Percentiles rank a stretch among this genome's conserved stretches.
phyloP scores from a whole-genome alignment of 2,329 filamentous ascomycete species.

The Monosporascus sp. region DNA sequence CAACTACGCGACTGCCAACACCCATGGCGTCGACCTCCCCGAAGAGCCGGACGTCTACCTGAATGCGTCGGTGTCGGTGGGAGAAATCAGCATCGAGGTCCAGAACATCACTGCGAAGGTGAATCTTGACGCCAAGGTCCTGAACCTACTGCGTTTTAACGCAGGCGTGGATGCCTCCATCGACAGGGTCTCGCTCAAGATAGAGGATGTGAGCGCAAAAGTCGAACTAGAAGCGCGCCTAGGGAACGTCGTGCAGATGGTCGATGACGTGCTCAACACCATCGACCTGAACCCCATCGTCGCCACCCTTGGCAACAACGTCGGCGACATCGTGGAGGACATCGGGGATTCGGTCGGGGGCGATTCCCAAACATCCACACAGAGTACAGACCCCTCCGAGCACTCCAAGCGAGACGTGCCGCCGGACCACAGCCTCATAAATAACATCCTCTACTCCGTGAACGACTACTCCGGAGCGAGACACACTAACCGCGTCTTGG shows the following conservation, averaged over 20 bases:
- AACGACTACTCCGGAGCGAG: constrained; percentile 54
- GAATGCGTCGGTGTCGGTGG: constrained; percentile 53
- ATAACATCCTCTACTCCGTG: constrained; percentile 57
- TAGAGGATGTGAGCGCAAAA: constrained; percentile 54
- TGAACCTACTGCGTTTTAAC: constrained; percentile 54
- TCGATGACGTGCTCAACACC: constrained; percentile 52
- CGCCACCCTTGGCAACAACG: constrained; percentile 47
- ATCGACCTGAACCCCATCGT: constrained; percentile 58
- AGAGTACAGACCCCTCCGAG: constrained; percentile 17
- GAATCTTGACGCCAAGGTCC: constrained; percentile 55
- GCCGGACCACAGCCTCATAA: constrained; percentile 41
- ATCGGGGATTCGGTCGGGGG: constrained; percentile 24
- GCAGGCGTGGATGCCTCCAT: constrained; percentile 57
- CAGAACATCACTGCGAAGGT: constrained; percentile 57
- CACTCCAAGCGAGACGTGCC: constrained; percentile 15
- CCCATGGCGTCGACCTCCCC: constrained; percentile 38
- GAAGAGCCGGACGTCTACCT: constrained; percentile 54
- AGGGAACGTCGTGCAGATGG: constrained; percentile 55
- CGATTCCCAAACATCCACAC: constrained; percentile 17
- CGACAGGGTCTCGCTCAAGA: constrained; percentile 50
- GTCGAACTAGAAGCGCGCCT: constrained; percentile 56
- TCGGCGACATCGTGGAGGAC: constrained; percentile 44
- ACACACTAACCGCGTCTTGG: constrained; percentile 52
- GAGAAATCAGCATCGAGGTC: constrained; percentile 54
- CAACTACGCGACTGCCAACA: constrained; percentile 50